These are phyloP conservation scores for Fusarium abutilonis DNA, from an alignment of 2,329 filamentous ascomycete genomes.

Conservation along the genomic window DNA sequence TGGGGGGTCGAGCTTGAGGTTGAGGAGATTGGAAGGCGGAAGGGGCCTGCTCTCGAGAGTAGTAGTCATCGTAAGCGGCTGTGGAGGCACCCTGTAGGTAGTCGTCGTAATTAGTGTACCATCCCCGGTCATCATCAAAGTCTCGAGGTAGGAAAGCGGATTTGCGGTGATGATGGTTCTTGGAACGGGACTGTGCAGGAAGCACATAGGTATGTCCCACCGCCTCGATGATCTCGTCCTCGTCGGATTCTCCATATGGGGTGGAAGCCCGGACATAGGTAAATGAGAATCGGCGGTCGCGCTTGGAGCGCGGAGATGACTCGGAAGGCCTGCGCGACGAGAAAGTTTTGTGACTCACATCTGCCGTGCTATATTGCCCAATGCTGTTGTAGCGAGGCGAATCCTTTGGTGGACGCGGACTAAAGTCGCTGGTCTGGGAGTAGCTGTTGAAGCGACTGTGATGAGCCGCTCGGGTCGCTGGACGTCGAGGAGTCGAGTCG, in stretches of 20 bases:
- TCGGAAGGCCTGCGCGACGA: conserved; percentile 55
- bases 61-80: conserved; percentile 51
- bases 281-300: conserved; percentile 66
- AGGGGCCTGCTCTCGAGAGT: conserved; percentile 47
- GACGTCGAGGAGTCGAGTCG: conserved; percentile 62
- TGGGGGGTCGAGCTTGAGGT: conserved; percentile 52
- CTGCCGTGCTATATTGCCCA: conserved; percentile 71
- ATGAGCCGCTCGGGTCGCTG: conserved; percentile 61
- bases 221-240: conserved; percentile 68
- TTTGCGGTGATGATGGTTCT: conserved; percentile 47
- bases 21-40: conserved; percentile 56
- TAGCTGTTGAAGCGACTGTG: conserved; percentile 53
- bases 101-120: conserved; percentile 68
- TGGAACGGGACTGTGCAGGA: conserved; percentile 59
- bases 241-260: conserved; percentile 70
- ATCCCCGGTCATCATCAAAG: conserved; percentile 62
- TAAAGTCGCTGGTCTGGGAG: conserved; percentile 50
- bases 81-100: conserved; percentile 59
- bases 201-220: conserved; percentile 64
- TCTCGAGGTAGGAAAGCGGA: conserved; percentile 51
- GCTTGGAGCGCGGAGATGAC: conserved; percentile 52
- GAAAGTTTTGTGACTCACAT: conserved; percentile 70
- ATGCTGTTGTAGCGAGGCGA: conserved; percentile 71
- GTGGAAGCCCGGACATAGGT: conserved; percentile 68
- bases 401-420: conserved; percentile 60